phyloP scores from a whole-genome alignment of 108 stramenopile species.

The Stephanodiscus minutulus region DNA sequence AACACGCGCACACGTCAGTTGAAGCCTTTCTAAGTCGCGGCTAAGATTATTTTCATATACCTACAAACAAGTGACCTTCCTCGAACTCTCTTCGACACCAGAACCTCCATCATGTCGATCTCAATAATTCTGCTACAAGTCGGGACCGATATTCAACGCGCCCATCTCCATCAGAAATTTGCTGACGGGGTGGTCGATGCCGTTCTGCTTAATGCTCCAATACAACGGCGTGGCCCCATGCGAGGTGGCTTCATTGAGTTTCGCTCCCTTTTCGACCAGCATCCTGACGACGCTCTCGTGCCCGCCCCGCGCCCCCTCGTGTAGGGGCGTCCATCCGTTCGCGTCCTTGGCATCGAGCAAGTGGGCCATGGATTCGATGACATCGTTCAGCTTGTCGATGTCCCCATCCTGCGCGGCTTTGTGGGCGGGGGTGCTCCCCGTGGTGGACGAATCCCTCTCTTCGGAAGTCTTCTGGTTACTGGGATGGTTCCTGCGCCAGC shows the following conservation, averaged over 20 bases:
- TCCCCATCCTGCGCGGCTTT: slow-evolving; percentile 68
- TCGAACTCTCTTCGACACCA: not conserved
- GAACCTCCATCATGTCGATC: no score
- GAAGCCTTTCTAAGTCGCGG: no score
- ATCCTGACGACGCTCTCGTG: slow-evolving; percentile 73
- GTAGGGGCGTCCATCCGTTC: slow-evolving; percentile 88
- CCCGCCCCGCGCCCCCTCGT: slow-evolving; percentile 80
- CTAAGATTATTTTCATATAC: no score
- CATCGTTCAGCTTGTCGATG: slow-evolving; percentile 43
- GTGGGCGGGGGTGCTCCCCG: slow-evolving; percentile 74
- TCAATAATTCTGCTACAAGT: slow-evolving; percentile 56
- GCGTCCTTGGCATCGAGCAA: slow-evolving; percentile 68
- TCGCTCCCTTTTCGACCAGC: slow-evolving; percentile 74
- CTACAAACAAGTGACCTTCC: no score
- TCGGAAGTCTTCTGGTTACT: slow-evolving; percentile 22
- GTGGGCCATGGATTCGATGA: slow-evolving; percentile 56
- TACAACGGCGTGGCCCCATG: slow-evolving; percentile 62
- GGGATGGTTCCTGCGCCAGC: slow-evolving; percentile 65
- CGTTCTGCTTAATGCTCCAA: slow-evolving; percentile 67
- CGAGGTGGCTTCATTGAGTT: slow-evolving; percentile 64
- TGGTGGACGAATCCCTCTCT: slow-evolving; percentile 47
- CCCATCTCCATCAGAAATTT: slow-evolving; percentile 67
- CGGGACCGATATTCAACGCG: slow-evolving; percentile 75
- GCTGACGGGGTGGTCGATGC: slow-evolving; percentile 71
- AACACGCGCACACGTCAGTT: no score